Evolutionary conservation across 306 rosid species (phyloP), one percentile per base, ranked within the genome.

Genomic region (Biancaea sappan): DNA sequence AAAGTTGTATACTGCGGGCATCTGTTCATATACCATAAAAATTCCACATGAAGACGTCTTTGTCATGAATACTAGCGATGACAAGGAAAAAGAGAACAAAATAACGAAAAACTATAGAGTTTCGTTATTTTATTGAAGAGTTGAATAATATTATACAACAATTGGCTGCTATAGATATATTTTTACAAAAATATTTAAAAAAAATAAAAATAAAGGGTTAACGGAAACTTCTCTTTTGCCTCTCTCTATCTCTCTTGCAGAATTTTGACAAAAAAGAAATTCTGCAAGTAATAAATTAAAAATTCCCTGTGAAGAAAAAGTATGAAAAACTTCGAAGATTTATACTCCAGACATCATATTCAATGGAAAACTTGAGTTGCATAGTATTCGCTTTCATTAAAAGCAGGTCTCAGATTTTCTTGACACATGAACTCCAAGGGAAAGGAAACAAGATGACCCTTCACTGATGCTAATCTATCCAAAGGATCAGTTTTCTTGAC

Each of bases 341-440:
- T 54, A 71, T n/a, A 7, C 54, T 29, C 28, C 15, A 25, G 40
- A 22, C 31, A 21, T 58, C 56, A 54, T 44, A 24, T 53, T 76
- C 57, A 89, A 63, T 87, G 91, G 69, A 89, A 90, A 60, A 90
- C 96, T 52, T 85, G 96, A 73, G 90, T 81, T 4, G 92, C 90
- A 65, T 90, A 87, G 21, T 90, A 90, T 79, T 90, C 90, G 43
- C 96, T 90, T 66, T 87, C 90, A 48, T 81, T 87, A 79, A 90
- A 87, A 48, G 85, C 92, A 21, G 96, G 96, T 80, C 96, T 77
- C 15, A 90, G 73, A 61, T 87, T 91, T 87, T 90, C 96, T 15
- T 62, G 68, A 37, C 68, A 62, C 68, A 62, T 62, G 68, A 62
- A 62, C 48, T 62, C 68, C 68, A 62, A 62, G 68, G 68, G 68